phyloP scores from a whole-genome alignment of 805 yeast genomes.

The Ogataea nitratoaversa region DNA sequence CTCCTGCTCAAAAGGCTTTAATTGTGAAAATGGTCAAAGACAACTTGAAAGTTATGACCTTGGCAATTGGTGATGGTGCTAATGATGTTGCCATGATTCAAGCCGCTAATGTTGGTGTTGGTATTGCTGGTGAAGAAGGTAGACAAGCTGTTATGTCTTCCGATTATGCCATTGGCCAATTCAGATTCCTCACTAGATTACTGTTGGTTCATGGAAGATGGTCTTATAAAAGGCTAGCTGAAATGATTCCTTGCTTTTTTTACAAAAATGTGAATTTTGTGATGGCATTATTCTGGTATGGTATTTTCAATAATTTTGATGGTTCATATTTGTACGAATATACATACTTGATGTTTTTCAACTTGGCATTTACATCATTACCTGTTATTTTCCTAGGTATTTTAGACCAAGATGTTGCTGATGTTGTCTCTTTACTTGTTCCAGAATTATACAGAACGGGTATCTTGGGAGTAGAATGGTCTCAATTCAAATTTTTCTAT shows the following conservation, averaged over 20 bases:
- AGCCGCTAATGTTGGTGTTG: slow-evolving; percentile 80
- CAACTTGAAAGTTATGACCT: slow-evolving; percentile 65
- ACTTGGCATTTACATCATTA: slow-evolving; percentile 74
- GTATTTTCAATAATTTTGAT: slow-evolving; percentile 63
- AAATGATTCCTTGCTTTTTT: slow-evolving; percentile 75
- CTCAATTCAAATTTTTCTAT: slow-evolving; percentile 51
- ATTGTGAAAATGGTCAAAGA: slow-evolving; percentile 66
- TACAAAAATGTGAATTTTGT: slow-evolving; percentile 75
- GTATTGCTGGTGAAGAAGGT: slow-evolving; percentile 86
- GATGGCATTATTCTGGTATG: slow-evolving; percentile 73
- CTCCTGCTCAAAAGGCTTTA: slow-evolving; percentile 79
- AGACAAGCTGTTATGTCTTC: slow-evolving; percentile 85
- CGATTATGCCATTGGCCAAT: slow-evolving; percentile 80
- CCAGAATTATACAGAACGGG: slow-evolving; percentile 72
- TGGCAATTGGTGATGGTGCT: slow-evolving; percentile 84
- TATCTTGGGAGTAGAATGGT: slow-evolving; percentile 59
- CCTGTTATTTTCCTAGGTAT: slow-evolving; percentile 73
- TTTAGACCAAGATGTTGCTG: slow-evolving; percentile 73
- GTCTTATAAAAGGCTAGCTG: slow-evolving; percentile 71
- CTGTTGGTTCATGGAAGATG: slow-evolving; percentile 80
- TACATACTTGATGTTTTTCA: slow-evolving; percentile 74
- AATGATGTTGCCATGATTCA: slow-evolving; percentile 88
- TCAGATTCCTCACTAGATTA: slow-evolving; percentile 60
- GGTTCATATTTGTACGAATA: slow-evolving; percentile 75
- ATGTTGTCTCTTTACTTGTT: slow-evolving; percentile 56